These are phyloP conservation scores for Davidsoniella eucalypti DNA, from an alignment of 2,329 filamentous ascomycete genomes.

Conservation along the genomic window DNA sequence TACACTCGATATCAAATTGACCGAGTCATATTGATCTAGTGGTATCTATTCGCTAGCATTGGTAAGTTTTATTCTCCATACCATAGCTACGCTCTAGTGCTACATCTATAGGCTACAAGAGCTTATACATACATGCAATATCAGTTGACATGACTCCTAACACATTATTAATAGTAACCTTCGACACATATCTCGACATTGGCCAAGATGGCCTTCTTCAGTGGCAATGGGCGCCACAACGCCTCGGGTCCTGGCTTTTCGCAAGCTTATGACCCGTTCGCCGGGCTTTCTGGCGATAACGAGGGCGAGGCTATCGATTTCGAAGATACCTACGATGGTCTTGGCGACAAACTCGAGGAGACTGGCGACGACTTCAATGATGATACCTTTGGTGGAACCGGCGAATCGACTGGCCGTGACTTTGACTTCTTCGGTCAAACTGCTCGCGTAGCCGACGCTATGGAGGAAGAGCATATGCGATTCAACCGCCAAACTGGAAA, in stretches of 20 bases:
- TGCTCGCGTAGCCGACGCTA: conserved; percentile 66
- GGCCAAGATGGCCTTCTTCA: conserved; percentile 71
- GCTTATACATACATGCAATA: no score
- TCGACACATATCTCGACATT: no score
- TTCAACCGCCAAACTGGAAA: conserved; percentile 51
- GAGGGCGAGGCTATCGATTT: conserved; percentile 52
- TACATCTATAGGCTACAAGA: no score
- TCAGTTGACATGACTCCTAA: no score
- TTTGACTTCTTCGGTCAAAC: conserved; percentile 96
- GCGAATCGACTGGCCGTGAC: conserved; percentile 59
- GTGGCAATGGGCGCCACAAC: conserved; percentile 56
- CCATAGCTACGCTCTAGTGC: no score
- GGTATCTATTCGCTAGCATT: no score
- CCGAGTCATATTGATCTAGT: no score
- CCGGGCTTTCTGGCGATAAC: conserved; percentile 52
- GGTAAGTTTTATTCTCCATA: no score
- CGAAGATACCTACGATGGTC: conserved; percentile 91
- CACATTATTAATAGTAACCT: no score
- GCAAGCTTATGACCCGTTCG: conserved; percentile 72
- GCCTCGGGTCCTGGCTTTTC: conserved; percentile 63
- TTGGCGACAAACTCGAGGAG: conserved; percentile 82
- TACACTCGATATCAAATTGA: no score
- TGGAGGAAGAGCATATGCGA: conserved; percentile 80
- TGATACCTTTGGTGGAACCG: conserved; percentile 61
- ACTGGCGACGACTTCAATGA: conserved; percentile 91